A percentile compares a stretch with the other conserved stretches of the same genome.
phyloP scores from a whole-genome alignment of 2,329 filamentous ascomycete genomes.

The Trichoderma simmonsii region DNA sequence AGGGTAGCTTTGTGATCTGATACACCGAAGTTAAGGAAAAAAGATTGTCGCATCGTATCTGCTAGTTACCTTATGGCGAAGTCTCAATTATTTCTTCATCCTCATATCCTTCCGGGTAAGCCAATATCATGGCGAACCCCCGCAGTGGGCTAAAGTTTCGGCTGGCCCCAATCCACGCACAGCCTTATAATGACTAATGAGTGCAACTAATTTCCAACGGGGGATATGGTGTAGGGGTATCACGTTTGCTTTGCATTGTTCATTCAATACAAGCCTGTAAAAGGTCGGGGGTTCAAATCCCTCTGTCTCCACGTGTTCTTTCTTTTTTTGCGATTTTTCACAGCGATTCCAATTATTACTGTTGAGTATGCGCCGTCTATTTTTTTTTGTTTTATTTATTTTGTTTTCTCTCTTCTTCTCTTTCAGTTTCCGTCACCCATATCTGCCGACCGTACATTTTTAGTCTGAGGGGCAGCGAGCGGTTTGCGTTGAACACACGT shows the following conservation, averaged over 20 bases:
- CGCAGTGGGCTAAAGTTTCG: neutral
- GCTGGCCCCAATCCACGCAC: fast-evolving
- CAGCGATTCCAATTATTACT: neutral
- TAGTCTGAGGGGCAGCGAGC: neutral
- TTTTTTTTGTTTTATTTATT: neutral
- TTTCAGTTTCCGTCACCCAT: neutral
- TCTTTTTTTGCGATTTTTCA: conserved; percentile 6
- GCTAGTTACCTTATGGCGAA: neutral
- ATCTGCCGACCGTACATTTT: neutral
- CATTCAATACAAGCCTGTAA: conserved; percentile 17
- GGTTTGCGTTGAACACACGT: too few species aligned
- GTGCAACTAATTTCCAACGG: neutral
- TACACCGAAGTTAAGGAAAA: neutral
- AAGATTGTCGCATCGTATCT: too few species aligned
- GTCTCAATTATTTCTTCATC: neutral
- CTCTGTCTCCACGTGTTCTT: conserved; percentile 18
- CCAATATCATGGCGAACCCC: neutral
- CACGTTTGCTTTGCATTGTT: conserved; percentile 20
- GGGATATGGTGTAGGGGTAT: conserved; percentile 21
- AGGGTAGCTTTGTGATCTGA: neutral
- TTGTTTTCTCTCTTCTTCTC: neutral
- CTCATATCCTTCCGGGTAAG: neutral
- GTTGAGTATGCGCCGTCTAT: neutral
- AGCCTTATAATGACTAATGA: neutral
- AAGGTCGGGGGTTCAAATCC: conserved; percentile 21